Base-by-base conservation (phyloP, 176 grass and related monocot genomes). In the Metroxylon sagu region DNA sequence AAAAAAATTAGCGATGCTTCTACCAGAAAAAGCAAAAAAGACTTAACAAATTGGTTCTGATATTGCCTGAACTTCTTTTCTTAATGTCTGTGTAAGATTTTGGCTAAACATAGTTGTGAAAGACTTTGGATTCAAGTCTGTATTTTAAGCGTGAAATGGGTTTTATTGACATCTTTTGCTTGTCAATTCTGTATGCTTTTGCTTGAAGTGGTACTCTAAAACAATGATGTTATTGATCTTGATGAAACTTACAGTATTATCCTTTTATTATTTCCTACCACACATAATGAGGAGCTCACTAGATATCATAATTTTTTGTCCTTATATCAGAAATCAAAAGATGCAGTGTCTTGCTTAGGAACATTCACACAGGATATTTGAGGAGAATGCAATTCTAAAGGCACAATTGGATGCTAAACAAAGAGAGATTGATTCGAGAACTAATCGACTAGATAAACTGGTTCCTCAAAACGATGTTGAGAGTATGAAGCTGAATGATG, bases 401-500 rank as follows among this genome's bases (percentile, higher is more conserved):
- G 71, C 61, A 27, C 52, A 87, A 7, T 69, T 82, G 67, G 75
- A 57, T 57, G 58, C 77, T 15, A 78, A 82, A 78, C 65, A 77
- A 59, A 54, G 26, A 4, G 16, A 51, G 43, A 65, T 82, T 26
- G 63, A 72, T 63, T 68, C 30, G 66, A 75, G 62, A 59, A 50
- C 51, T 6, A 79, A 68, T 51, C 53, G 76, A 55, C 58, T 79
- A 49, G 69, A 31, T 21, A 69, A 82, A 35, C 52, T 68, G n/a
- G 75, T 71, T 55, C 74, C 71, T 74, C 79, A 75, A 71, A 87
- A 67, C 59, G 84, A 82, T 18, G 52, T 77, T 55, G 79, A 87
- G 49, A 79, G 66, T 68, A 87, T 56, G 74, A 87, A 82, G 18
- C 8, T 87, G 50, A 75, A 82, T 28, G 65, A 75, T 51, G 84